Base-by-base conservation (phyloP, 192 early-diverging fungal species). In the Coemansia sp. region DNA sequence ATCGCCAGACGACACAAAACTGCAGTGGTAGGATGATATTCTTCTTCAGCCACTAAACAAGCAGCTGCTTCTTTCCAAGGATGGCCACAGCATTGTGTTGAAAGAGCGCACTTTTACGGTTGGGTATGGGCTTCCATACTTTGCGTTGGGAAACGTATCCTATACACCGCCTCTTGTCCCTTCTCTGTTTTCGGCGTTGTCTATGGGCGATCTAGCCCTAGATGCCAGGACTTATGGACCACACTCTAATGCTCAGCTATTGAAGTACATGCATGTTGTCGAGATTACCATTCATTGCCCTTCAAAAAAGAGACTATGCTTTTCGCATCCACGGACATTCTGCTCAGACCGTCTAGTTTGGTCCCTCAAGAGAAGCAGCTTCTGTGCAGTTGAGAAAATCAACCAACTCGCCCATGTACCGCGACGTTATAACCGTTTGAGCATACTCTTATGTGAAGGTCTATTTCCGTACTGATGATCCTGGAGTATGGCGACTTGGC, bases 401-500 rank as follows among this genome's bases (percentile, higher is more conserved):
- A 7, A n/a, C 3, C 3, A 21, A 3, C 21, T 12, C 68, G 84
- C n/a, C 85, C 78, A 50, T 84, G 11, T 70, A 81, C n/a, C 82
- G 92, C 51, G 92, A 94, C 57, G 86, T 83, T 6, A 67, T 91
- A 8, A 57, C 79, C 5, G 61, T 91, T 0, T 84, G 82, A 11
- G 63, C 55, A 19, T 53, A 75, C 51, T 55, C 81, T 26, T 87
- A 83, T 55, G 74, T 79, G 26, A 80, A 82, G 21, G 65, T 94
- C 50, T 75, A 88, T 8, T 89, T 89, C 65, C 44, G 77, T n/a
- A 86, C 87, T 12, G 84, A 91, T 65, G 91, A 91, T 69, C 87
- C 88, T 6, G 91, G 90, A 15, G 77, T 82, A 13, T 94, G 88
- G 89, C 56, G 85, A 35, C 78, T 92, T 65, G 89, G 91, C 64